Conservation (phyloP, 495 filamentous ascomycete genomes). For the Tuber umbilicatum region DNA sequence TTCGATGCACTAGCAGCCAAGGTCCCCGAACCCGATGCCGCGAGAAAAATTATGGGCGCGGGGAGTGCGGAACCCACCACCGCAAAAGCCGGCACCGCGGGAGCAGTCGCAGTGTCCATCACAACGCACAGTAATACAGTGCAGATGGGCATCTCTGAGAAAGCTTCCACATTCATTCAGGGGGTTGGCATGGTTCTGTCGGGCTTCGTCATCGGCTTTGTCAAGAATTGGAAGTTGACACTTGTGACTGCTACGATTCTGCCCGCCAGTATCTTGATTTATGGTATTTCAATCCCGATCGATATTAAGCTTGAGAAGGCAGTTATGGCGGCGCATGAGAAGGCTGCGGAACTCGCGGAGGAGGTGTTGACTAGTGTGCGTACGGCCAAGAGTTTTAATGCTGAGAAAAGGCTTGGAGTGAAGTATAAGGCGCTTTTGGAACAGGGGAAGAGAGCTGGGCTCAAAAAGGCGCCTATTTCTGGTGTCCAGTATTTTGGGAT, state of each 20-base stretch:
- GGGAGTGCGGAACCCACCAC: neutral
- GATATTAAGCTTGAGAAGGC: slow-evolving; percentile 53
- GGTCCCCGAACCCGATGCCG: slow-evolving; percentile 22
- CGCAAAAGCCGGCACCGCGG: slow-evolving; percentile 24
- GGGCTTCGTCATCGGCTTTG: slow-evolving; percentile 53
- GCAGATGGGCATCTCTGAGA: slow-evolving; percentile 62
- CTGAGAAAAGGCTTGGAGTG: slow-evolving; percentile 51
- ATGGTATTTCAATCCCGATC: slow-evolving; percentile 52
- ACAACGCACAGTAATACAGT: slow-evolving; percentile 59
- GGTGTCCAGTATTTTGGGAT: slow-evolving; percentile 39
- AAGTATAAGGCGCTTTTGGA: slow-evolving; percentile 54
- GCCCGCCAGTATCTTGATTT: slow-evolving; percentile 53
- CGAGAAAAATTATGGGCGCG: neutral
- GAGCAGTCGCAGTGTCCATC: slow-evolving; percentile 51
- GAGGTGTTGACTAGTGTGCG: slow-evolving; percentile 53
- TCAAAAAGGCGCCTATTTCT: slow-evolving; percentile 50
- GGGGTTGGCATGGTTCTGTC: slow-evolving; percentile 49
- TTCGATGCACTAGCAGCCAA: slow-evolving; percentile 44
- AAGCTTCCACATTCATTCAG: slow-evolving; percentile 52
- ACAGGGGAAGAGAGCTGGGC: slow-evolving; percentile 52
- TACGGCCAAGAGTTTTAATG: slow-evolving; percentile 60
- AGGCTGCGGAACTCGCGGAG: slow-evolving; percentile 56
- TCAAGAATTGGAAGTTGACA: slow-evolving; percentile 54
- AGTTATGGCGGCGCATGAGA: slow-evolving; percentile 54
- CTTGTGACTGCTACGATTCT: slow-evolving; percentile 53